Percentiles rank a stretch among this genome's conserved stretches.
Evolutionary conservation across 1,284 basidiomycete genomes (phyloP).

Genomic region (Ceratobasidium sp.): DNA sequence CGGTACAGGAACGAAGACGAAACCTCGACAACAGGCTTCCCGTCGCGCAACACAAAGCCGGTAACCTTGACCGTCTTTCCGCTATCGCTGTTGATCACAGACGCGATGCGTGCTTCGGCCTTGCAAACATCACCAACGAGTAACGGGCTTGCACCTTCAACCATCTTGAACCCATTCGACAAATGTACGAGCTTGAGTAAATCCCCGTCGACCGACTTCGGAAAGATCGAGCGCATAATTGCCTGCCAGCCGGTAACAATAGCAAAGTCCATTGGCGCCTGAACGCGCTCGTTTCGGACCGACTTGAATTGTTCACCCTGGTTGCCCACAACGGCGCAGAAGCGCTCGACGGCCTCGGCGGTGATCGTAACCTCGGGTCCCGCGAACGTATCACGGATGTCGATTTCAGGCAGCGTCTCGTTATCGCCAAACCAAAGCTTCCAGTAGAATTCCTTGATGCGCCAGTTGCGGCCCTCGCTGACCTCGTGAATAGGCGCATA

Average conservation of each 20-base stretch:
- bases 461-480: conserved; percentile 84
- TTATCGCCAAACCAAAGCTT: conserved; percentile 94
- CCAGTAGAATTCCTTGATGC: conserved; percentile 98
- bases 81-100: conserved; percentile 91
- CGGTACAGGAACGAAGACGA: conserved; percentile 97
- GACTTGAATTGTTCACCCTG: conserved; percentile 92
- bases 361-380: conserved; percentile 88
- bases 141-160: conserved; percentile 83
- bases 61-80: conserved; percentile 96
- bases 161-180: conserved; percentile 94
- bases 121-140: conserved; percentile 91
- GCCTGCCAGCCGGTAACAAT: conserved; percentile 99
- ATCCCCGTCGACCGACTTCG: conserved; percentile 90
- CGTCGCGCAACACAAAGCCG: conserved; percentile 83
- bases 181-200: conserved; percentile 96
- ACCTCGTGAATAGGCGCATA: conserved; percentile 96
- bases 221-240: conserved; percentile 98
- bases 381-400: conserved; percentile 82
- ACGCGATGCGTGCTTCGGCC: conserved; percentile 89
- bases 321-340: conserved; percentile 95
- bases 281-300: conserved; percentile 75
- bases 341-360: conserved; percentile 82
- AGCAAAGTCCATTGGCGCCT: conserved; percentile 98
- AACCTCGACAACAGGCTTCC: conserved; percentile 90
- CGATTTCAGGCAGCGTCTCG: conserved; percentile 78